A percentile compares a stretch with the other conserved stretches of the same genome.
phyloP scores from a whole-genome alignment of 2,329 filamentous ascomycete genomes.

The Penicillium sp. region DNA sequence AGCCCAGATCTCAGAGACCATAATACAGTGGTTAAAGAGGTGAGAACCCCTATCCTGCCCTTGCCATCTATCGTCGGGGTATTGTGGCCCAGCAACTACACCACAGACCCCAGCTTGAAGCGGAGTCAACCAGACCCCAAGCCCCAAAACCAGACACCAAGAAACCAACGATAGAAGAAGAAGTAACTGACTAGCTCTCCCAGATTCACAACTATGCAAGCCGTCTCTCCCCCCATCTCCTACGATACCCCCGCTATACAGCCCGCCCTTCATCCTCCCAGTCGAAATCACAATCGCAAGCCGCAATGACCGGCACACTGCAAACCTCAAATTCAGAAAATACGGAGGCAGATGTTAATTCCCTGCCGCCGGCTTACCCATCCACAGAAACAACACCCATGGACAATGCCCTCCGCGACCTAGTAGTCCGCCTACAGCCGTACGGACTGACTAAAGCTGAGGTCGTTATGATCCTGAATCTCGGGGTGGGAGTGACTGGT shows the following conservation, averaged over 20 bases:
- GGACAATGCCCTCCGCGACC: conserved; percentile 31
- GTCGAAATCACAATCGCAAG: conserved; percentile 16
- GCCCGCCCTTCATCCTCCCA: conserved; percentile 17
- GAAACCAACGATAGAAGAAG: neutral
- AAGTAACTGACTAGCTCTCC: neutral
- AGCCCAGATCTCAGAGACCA: conserved; percentile 39
- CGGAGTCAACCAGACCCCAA: neutral
- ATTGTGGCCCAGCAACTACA: too few species aligned
- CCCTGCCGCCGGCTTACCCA: conserved; percentile 5
- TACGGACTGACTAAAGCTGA: conserved; percentile 41
- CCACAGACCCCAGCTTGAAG: neutral
- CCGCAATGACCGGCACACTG: conserved; percentile 18
- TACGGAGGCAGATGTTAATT: conserved; percentile 3
- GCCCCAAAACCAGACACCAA: neutral
- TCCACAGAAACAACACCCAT: conserved; percentile 25
- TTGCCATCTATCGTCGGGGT: too few species aligned
- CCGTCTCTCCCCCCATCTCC: conserved; percentile 35
- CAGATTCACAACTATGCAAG: conserved; percentile 38
- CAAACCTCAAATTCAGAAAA: conserved; percentile 9
- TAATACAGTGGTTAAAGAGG: conserved; percentile 41
- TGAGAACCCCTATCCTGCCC: conserved; percentile 11
- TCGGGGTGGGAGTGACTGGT: conserved; percentile 33
- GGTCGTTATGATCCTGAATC: conserved; percentile 40
- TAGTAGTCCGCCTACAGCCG: conserved; percentile 32
- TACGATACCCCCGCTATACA: conserved; percentile 31